Evolutionary conservation across 345 rosid species (phyloP).

Genomic region (Aurinia saxatilis): DNA sequence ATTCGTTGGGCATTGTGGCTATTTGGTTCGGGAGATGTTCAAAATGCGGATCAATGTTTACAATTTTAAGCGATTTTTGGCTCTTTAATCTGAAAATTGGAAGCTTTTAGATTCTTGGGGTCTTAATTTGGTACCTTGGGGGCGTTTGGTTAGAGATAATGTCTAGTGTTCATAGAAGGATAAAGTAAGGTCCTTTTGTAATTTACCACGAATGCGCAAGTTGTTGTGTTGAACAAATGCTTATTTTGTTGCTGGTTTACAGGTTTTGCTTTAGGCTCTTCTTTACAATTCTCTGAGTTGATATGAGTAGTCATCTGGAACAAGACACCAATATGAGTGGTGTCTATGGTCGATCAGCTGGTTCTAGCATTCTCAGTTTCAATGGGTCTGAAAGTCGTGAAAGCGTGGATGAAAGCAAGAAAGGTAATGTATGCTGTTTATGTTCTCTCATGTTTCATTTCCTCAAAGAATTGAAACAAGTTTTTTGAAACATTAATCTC

Average conservation of each 20-base stretch:
- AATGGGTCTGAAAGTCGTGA: constrained; percentile 30
- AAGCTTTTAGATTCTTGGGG: constrained; percentile 2
- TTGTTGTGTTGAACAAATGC: not conserved
- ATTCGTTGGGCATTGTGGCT: constrained; percentile 19
- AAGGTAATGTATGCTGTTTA: constrained; percentile 11
- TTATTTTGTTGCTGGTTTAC: not conserved
- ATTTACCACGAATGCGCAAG: not conserved
- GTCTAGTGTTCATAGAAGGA: not conserved
- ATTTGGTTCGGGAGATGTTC: constrained; percentile 3
- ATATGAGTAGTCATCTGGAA: not conserved
- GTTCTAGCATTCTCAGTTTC: constrained; percentile 24
- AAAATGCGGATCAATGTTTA: not conserved
- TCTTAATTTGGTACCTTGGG: not conserved
- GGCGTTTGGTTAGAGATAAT: not conserved
- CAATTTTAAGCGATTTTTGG: not conserved
- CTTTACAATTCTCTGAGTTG: constrained; percentile 9
- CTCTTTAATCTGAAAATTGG: not conserved
- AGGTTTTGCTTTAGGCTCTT: constrained; percentile 24
- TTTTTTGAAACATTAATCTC: not conserved
- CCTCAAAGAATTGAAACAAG: not conserved
- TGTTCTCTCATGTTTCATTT: not conserved
- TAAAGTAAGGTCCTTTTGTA: not conserved
- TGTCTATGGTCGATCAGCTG: constrained; percentile 34
- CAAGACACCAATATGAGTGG: constrained; percentile 17
- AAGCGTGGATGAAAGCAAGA: constrained; percentile 36